Conservation (phyloP, 192 early-diverging fungal species). For the Lobosporangium transversale region DNA sequence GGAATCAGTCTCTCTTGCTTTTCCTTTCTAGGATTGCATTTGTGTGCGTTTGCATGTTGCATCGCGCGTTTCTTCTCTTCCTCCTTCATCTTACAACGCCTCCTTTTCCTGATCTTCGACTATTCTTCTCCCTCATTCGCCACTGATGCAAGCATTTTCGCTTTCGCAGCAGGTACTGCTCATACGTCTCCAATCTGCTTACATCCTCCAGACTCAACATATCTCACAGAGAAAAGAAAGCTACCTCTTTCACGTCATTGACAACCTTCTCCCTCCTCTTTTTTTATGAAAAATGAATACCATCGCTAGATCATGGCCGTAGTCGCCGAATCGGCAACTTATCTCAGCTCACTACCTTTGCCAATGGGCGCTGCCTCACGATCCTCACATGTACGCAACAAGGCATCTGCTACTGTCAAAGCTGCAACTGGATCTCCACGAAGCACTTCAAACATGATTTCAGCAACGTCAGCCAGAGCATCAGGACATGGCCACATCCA, state of each 20-base stretch:
- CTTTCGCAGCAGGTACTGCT: constrained; percentile 38
- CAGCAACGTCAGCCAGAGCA: background rate
- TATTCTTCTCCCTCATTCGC: background rate
- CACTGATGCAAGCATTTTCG: constrained; percentile 36
- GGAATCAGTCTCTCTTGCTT: too few relatives aligned
- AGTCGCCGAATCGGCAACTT: constrained; percentile 33
- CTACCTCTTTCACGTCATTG: too few relatives aligned
- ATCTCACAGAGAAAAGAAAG: too few relatives aligned
- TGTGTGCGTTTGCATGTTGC: background rate
- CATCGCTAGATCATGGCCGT: constrained; percentile 29
- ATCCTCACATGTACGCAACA: constrained; percentile 23
- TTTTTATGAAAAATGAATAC: background rate
- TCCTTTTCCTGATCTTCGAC: too few relatives aligned
- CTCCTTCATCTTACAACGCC: too few relatives aligned
- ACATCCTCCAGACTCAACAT: too few relatives aligned
- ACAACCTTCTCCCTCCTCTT: too few relatives aligned
- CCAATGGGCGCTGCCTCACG: background rate
- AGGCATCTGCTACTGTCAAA: constrained; percentile 15
- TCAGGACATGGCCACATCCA: constrained; percentile 6
- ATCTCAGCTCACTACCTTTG: constrained; percentile 24
- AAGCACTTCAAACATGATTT: background rate
- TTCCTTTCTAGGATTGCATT: constrained; percentile 7
- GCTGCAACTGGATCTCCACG: constrained; percentile 1
- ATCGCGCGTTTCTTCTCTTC: too few relatives aligned
- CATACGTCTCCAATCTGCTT: background rate